Evolutionary conservation across 345 rosid genomes (phyloP), one percentile per base, ranked within the genome.

Genomic region (Noccaea bulbosa): DNA sequence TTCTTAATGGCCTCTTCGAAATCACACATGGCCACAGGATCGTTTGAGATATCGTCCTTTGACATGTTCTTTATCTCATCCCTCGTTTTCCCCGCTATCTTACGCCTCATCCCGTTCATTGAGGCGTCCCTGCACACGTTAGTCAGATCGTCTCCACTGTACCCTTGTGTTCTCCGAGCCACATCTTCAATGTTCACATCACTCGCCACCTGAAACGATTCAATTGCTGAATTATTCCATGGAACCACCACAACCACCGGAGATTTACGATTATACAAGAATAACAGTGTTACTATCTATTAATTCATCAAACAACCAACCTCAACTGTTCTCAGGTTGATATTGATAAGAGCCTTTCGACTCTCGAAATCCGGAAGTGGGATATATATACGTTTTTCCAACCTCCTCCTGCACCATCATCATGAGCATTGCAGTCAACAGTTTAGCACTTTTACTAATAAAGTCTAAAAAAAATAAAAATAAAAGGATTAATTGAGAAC

Each of bases 11-110:
- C 99, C 77, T 95, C 99, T 65, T 95, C 97, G 47, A 95, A 95
- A 78, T 95, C 99, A n/a, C 99, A 95, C 99, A 90, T 95, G 0
- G 93, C 99, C 2, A 95, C 88, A 0, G 99, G 99, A 72, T 95
- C 99, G 24, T 92, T 92, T 4, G 99, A 95, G 33, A 95, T 95
- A 65, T 95, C 99, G 39, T 91, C 99, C 82, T 95, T 92, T 35
- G 99, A 57, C 99, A 95, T 95, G 83, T 87, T 95, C 86, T 92
- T 95, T 17, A 95, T 95, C 87, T 95, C 98, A 17, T 95, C 99
- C 12, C 99, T 83, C 0, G 99, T 95, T 82, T 95, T 92, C 33
- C 99, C 99, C 0, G 98, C 98, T 79, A 95, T 95, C 80, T 95
- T 95, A 43, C 98, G 97, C 82, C 99, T 90, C 99, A 95, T 95